Percentiles rank a stretch among this genome's conserved stretches.
Evolutionary conservation across 768 basidiomycete genomes (phyloP).

Genomic region (Leccinum obscurum): DNA sequence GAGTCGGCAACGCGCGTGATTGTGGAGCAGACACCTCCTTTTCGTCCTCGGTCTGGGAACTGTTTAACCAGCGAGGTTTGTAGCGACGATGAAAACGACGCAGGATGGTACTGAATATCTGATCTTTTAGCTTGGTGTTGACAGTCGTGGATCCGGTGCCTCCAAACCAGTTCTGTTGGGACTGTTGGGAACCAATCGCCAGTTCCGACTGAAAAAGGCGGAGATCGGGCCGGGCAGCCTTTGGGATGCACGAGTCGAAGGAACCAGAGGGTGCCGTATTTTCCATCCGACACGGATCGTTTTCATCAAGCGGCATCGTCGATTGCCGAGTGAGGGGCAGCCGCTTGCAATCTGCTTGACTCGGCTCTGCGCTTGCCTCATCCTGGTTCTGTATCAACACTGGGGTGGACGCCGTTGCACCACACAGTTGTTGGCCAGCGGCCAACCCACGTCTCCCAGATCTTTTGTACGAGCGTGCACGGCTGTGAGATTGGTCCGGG

Average conservation of each 20-base stretch:
- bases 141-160: slow-evolving; percentile 93
- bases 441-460: slow-evolving; percentile 35
- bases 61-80: slow-evolving; percentile 34
- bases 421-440: slow-evolving; percentile 43
- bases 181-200: slow-evolving; percentile 26
- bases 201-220: slow-evolving; percentile 44
- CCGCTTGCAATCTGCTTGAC: slow-evolving; percentile 27
- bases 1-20: slow-evolving; percentile 24
- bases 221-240: slow-evolving; percentile 31
- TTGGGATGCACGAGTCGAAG: slow-evolving; percentile 1
- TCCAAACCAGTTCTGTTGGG: slow-evolving; percentile 64
- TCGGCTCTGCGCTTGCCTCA: slow-evolving; percentile 17
- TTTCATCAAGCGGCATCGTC: slow-evolving; percentile 37
- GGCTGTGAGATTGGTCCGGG: slow-evolving; percentile 45
- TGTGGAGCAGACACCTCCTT: slow-evolving; percentile 49
- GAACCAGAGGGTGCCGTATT: slow-evolving; percentile 31
- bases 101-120: slow-evolving; percentile 89
- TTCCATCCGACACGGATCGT: slow-evolving; percentile 48
- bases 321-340: slow-evolving; percentile 46
- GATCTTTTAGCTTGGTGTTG: slow-evolving; percentile 92
- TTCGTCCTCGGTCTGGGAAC: slow-evolving; percentile 55
- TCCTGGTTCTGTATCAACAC: slow-evolving; percentile 48
- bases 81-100: slow-evolving; percentile 63
- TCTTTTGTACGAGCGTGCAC: slow-evolving; percentile 47
- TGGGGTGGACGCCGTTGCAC: slow-evolving; percentile 69